These are phyloP conservation scores for Blyttiomyces sp. DNA, from an alignment of 371 early-diverging fungal genomes.

Conservation along the genomic window DNA sequence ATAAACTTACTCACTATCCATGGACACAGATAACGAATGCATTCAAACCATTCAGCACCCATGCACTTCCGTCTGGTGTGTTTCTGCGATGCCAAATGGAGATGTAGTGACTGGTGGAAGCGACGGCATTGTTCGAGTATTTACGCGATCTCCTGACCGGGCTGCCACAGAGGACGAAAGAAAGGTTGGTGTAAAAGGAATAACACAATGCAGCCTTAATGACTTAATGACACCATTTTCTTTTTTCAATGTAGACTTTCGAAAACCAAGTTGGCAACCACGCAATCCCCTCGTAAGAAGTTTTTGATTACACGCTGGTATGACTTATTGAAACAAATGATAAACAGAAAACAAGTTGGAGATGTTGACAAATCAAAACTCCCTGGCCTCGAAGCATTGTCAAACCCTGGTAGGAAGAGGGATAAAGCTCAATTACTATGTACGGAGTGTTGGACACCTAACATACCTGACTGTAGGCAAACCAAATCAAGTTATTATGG, in stretches of 20 bases:
- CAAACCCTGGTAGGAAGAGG: conserved; percentile 54
- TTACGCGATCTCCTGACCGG: conserved; percentile 63
- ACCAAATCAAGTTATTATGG: conserved; percentile 82
- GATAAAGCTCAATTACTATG: background rate
- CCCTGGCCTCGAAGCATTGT: conserved; percentile 72
- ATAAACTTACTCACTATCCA: background rate
- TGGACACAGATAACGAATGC: conserved; percentile 51
- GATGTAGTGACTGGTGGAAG: conserved; percentile 87
- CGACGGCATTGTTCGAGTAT: conserved; percentile 80
- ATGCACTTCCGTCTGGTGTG: conserved; percentile 89
- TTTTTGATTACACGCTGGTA: background rate
- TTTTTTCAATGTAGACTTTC: conserved; percentile 26
- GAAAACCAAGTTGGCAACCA: conserved; percentile 72
- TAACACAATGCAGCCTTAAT: too few species aligned
- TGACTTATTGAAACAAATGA: background rate
- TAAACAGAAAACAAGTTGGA: conserved; percentile 74
- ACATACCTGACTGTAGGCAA: background rate
- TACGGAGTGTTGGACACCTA: background rate
- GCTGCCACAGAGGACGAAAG: conserved; percentile 56
- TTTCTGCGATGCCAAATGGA: conserved; percentile 71
- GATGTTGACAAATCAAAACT: conserved; percentile 82
- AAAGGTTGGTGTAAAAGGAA: conserved; percentile 41
- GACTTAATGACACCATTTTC: background rate
- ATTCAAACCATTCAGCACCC: conserved; percentile 85
- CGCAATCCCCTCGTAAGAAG: conserved; percentile 69